Percentiles rank a stretch among this genome's conserved stretches.
Evolutionary conservation across 2,329 filamentous ascomycete species (phyloP).

Genomic region (Penicillium concentricum): DNA sequence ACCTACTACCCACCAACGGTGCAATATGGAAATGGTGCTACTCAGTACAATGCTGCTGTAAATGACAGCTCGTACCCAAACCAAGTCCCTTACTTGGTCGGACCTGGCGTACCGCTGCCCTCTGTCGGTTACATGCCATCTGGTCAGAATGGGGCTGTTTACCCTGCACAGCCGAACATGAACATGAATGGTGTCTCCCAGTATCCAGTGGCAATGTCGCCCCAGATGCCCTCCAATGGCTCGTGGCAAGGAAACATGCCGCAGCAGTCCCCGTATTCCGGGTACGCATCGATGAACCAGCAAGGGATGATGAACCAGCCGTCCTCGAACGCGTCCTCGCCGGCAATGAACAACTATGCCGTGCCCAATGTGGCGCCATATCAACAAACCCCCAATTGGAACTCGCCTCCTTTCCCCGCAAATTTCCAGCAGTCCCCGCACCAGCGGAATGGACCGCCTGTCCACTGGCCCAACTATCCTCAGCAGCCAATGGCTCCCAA

Average conservation of each 20-base stretch:
- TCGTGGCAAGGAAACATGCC: constrained; percentile 39
- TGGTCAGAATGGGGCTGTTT: constrained; percentile 32
- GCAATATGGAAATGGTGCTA: constrained; percentile 34
- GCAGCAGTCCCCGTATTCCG: constrained; percentile 38
- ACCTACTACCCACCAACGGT: constrained; percentile 47
- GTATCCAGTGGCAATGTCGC: constrained; percentile 36
- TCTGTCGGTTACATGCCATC: constrained; percentile 32
- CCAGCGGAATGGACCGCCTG: constrained; percentile 39
- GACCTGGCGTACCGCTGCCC: constrained; percentile 36
- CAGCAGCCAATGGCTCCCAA: constrained; percentile 25
- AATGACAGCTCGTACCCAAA: constrained; percentile 31
- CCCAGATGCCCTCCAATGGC: constrained; percentile 34
- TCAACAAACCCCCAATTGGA: constrained; percentile 35
- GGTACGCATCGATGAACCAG: constrained; percentile 41
- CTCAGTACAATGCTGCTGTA: constrained; percentile 30
- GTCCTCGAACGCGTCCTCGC: constrained; percentile 38
- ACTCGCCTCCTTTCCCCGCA: constrained; percentile 32
- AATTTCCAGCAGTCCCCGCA: constrained; percentile 36
- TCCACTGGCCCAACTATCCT: constrained; percentile 40
- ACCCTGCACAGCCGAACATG: constrained; percentile 28
- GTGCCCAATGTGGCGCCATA: constrained; percentile 35
- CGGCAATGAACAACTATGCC: constrained; percentile 39
- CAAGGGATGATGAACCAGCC: constrained; percentile 38
- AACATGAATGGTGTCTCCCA: constrained; percentile 33
- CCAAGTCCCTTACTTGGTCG: constrained; percentile 38